Conservation (phyloP, 192 early-diverging fungal species). For the Gonapodya sp. region DNA sequence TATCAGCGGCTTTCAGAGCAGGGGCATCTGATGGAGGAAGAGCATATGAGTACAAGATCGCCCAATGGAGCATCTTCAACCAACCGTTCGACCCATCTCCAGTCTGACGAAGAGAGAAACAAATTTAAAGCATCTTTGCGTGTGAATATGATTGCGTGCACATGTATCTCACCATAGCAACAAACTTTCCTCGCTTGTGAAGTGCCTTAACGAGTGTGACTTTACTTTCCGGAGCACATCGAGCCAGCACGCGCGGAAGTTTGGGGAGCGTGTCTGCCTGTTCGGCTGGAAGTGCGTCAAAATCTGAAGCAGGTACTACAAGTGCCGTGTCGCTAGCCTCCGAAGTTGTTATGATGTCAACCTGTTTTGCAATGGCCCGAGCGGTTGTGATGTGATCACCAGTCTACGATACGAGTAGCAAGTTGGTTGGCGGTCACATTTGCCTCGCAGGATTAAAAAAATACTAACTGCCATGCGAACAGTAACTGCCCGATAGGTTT, state of each 20-base stretch:
- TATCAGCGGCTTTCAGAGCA: slow-evolving; percentile 21
- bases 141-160: not conserved
- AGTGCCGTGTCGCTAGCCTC: slow-evolving; percentile 16
- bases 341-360: slow-evolving; percentile 12
- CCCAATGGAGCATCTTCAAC: too few relatives aligned
- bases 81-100: slow-evolving; percentile 7
- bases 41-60: not conserved
- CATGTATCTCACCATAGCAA: slow-evolving; percentile 19
- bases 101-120: slow-evolving; percentile 4
- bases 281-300: slow-evolving; percentile 20
- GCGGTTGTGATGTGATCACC: slow-evolving; percentile 21
- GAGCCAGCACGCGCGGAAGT: slow-evolving; percentile 30
- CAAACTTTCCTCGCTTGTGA: slow-evolving; percentile 28
- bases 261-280: slow-evolving; percentile 28
- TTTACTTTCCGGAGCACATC: slow-evolving; percentile 34
- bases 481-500: slow-evolving; percentile 13
- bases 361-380: slow-evolving; percentile 20
- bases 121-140: not conserved
- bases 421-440: not conserved
- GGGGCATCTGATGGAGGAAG: slow-evolving; percentile 16
- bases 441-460: too few relatives aligned
- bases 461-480: slow-evolving; percentile 19
- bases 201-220: slow-evolving; percentile 28
- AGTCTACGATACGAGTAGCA: not conserved
- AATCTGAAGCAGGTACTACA: slow-evolving; percentile 15